phyloP scores from a whole-genome alignment of 1,139 yeast species.

The Taphrina communis region DNA sequence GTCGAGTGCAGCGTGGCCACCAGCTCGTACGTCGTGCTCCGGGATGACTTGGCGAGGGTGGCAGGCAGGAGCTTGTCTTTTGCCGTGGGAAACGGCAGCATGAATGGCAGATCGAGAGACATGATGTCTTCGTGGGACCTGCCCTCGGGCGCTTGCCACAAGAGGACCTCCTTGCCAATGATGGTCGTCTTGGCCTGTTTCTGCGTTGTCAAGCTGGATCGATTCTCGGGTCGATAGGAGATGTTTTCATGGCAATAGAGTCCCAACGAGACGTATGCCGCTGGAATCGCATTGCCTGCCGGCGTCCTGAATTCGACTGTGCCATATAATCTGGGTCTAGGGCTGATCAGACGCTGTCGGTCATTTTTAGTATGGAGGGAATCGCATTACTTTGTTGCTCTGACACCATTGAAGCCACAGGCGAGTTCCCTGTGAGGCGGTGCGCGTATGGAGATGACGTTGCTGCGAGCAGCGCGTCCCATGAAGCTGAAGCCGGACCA shows the following conservation, averaged over 20 bases:
- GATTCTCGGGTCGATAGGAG: conserved; percentile 27
- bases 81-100: conserved; percentile 30
- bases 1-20: conserved; percentile 40
- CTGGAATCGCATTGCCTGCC: conserved; percentile 29
- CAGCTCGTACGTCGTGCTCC: conserved; percentile 40
- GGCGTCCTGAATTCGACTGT: conserved; percentile 38
- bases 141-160: conserved; percentile 38
- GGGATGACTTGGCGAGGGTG: conserved; percentile 18
- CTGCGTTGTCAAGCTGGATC: conserved; percentile 26
- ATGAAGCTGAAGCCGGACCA: not conserved
- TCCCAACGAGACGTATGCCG: conserved; percentile 29
- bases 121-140: conserved; percentile 27
- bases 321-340: conserved; percentile 32
- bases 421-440: conserved; percentile 39
- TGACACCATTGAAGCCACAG: conserved; percentile 36
- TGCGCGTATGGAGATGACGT: conserved; percentile 38
- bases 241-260: conserved; percentile 30
- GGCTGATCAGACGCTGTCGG: not conserved
- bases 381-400: conserved; percentile 32
- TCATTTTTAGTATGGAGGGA: not conserved
- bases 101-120: conserved; percentile 35
- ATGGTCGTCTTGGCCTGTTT: conserved; percentile 30
- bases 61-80: conserved; percentile 27
- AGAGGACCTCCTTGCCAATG: conserved; percentile 35
- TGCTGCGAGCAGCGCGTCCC: conserved; percentile 24